A percentile compares a stretch with the other conserved stretches of the same genome.
phyloP scores from a whole-genome alignment of 176 grass and related monocot genomes.

The Rhynchospora breviuscula region DNA sequence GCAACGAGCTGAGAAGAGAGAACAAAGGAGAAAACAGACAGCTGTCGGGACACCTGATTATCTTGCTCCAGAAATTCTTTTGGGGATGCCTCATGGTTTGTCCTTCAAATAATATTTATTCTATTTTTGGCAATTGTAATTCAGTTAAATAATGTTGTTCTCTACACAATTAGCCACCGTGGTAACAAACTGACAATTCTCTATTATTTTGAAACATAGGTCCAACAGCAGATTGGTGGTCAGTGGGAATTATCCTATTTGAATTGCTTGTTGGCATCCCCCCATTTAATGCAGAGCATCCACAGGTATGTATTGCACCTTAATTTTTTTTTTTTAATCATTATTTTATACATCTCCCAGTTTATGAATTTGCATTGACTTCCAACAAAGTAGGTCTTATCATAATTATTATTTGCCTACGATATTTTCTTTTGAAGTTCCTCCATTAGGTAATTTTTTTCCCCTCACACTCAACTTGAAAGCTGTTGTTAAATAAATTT shows the following conservation, averaged over 20 bases:
- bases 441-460: background rate
- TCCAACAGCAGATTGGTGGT: constrained; percentile 94
- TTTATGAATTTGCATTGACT: constrained; percentile 5
- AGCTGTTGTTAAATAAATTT: background rate
- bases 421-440: background rate
- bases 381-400: background rate
- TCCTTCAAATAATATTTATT: constrained; percentile 4
- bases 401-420: background rate
- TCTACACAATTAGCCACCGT: background rate
- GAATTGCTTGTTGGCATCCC: constrained; percentile 95
- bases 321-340: background rate
- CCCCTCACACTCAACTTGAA: background rate
- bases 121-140: background rate
- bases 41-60: constrained; percentile 97
- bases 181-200: background rate
- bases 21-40: constrained; percentile 75
- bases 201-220: constrained; percentile 39
- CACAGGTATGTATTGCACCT: constrained; percentile 50
- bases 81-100: constrained; percentile 87
- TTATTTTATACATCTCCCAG: background rate
- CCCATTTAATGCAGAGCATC: constrained; percentile 95
- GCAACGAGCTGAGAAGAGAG: constrained; percentile 60
- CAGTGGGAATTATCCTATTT: constrained; percentile 96
- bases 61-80: constrained; percentile 88
- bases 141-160: background rate